Percentiles rank a stretch among this genome's conserved stretches.
These are phyloP conservation scores for Pleurotus ostreatus DNA, from an alignment of 768 basidiomycete genomes.

Conservation along the genomic window DNA sequence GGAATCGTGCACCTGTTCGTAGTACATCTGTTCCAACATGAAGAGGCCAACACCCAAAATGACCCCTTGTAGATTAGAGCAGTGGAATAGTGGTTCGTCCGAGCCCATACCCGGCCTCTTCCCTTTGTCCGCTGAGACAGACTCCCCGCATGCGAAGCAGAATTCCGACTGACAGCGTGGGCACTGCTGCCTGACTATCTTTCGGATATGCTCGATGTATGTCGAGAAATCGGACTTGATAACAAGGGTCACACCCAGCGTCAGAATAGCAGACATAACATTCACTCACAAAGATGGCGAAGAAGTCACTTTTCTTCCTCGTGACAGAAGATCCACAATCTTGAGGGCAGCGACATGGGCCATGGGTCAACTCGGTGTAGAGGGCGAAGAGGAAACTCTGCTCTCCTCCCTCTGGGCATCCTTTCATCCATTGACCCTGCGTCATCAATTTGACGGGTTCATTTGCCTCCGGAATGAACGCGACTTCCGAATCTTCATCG, in stretches of 20 bases:
- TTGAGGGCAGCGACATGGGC: conserved; percentile 66
- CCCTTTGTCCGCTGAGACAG: conserved; percentile 40
- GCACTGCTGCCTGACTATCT: conserved; percentile 58
- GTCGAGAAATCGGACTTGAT: conserved; percentile 65
- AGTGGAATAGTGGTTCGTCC: conserved; percentile 76
- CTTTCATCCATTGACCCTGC: conserved; percentile 96
- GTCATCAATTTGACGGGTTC: conserved; percentile 67
- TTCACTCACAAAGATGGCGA: conserved; percentile 69
- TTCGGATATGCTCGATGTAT: conserved; percentile 64
- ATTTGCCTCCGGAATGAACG: conserved; percentile 33
- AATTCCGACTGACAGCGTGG: conserved; percentile 54
- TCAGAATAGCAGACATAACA: background rate
- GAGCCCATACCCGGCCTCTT: conserved; percentile 39
- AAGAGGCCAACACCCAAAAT: conserved; percentile 88
- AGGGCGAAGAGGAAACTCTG: conserved; percentile 85
- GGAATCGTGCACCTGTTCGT: conserved; percentile 44
- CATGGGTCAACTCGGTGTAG: conserved; percentile 68
- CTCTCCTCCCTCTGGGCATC: conserved; percentile 91
- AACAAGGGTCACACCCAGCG: conserved; percentile 8
- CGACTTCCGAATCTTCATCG: conserved; percentile 69
- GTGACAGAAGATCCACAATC: conserved; percentile 62
- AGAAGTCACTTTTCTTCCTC: conserved; percentile 76
- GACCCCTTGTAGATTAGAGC: conserved; percentile 84
- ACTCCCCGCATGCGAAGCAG: conserved; percentile 78
- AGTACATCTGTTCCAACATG: conserved; percentile 76